Evolutionary conservation across 768 basidiomycete species (phyloP), one percentile per base, ranked within the genome.

Genomic region (Strobilomyces confusus): DNA sequence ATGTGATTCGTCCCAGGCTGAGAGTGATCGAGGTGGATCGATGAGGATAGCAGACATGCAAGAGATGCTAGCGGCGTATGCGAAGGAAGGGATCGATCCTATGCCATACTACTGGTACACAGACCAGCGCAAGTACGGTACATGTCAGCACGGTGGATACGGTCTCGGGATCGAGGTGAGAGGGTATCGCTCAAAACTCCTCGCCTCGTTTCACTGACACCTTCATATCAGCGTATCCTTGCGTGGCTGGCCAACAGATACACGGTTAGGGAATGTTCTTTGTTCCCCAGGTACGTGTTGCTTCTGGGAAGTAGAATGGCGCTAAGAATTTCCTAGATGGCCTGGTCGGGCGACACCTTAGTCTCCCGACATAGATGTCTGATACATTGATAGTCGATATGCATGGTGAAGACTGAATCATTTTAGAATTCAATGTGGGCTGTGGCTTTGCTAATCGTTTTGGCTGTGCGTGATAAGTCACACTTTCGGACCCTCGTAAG

Each of bases 91-190:
- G 2, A 95, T 98, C 55, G 87, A 92, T 63, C 78, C 92, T 7
- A 74, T 80, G 32, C 92, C 91, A 2, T 97, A 97, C 74, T 94
- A 93, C 71, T 95, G 92, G 92, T 98, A 91, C 75, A 95, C 91
- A 11, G 95, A 98, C 68, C 91, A 94, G 77, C 84, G 97, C 63
- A 97, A 97, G 77, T 98, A 98, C 68, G 97, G 97, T 8, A 97
- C 95, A 3, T 93, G 90, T 69, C 90, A 95, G 63, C 95, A 98
- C 69, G 97, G 97, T 46, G 95, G 97, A 37, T 99, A 98, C 67
- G 97, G 95, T 33, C 75, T 98, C n/a, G 94, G 94, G 52, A 83
- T 95, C 32, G 93, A 95, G 80, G 92, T 90, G 41, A 43, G 83
- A 43, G 83, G 8, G 6, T 38, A 40, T 51, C 33, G 13, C 5